Conservation (phyloP, 2,329 filamentous ascomycete species). For the Curvularia sp. region DNA sequence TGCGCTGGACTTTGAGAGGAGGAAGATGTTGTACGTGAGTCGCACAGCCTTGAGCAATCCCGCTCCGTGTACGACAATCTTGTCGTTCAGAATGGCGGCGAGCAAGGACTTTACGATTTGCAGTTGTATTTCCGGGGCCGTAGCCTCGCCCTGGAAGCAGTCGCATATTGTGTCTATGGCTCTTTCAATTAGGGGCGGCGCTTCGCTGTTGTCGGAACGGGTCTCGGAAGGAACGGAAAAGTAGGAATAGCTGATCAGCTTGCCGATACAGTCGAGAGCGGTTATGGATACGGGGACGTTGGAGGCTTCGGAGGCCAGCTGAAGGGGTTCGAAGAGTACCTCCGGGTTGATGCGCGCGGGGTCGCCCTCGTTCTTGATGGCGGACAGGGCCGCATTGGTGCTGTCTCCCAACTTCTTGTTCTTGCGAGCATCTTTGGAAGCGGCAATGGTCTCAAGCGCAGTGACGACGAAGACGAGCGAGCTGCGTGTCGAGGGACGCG, state of each 20-base stretch:
- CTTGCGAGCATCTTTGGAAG: slow-evolving; percentile 88
- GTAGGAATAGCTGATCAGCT: slow-evolving; percentile 98
- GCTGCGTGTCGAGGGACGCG: slow-evolving; percentile 74
- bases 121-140: slow-evolving; percentile 88
- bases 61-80: slow-evolving; percentile 96
- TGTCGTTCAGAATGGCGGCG: slow-evolving; percentile 95
- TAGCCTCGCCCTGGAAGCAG: slow-evolving; percentile 97
- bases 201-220: slow-evolving; percentile 44
- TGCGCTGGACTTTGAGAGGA: slow-evolving; percentile 89
- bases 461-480: slow-evolving; percentile 96
- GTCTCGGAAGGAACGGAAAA: slow-evolving; percentile 74
- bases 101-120: slow-evolving; percentile 98
- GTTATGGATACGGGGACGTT: slow-evolving; percentile 87
- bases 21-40: slow-evolving; percentile 98
- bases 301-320: slow-evolving; percentile 85
- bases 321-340: slow-evolving; percentile 87
- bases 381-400: slow-evolving; percentile 79
- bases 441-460: slow-evolving; percentile 88
- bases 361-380: slow-evolving; percentile 82
- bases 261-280: slow-evolving; percentile 96
- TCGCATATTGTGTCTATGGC: slow-evolving; percentile 99
- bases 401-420: slow-evolving; percentile 84
- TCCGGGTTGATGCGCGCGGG: slow-evolving; percentile 85
- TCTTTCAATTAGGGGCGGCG: slow-evolving; percentile 86
- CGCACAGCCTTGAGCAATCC: slow-evolving; percentile 95